Evolutionary conservation across 2,329 filamentous ascomycete species (phyloP), one percentile per base, ranked within the genome.

Genomic region (Fusarium graminum): DNA sequence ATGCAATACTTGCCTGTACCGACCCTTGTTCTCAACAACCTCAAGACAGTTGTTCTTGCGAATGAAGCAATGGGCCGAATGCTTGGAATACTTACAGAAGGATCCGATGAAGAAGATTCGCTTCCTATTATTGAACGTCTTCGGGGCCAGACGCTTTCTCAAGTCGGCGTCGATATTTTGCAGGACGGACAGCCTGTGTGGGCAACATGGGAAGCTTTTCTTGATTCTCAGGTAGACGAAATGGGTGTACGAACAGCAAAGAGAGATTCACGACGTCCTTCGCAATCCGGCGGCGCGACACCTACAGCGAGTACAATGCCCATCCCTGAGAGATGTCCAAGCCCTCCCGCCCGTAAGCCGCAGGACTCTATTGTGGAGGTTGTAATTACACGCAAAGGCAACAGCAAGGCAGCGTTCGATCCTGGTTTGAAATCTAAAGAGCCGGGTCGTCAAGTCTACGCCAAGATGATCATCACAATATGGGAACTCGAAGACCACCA

Each of bases 1-100:
- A 80, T 94, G 77, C 90, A 92, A 72, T 92, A 91, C 72, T 81
- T 94, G 7, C 92, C 91, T 0, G 86, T 92, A 44, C 91, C 91
- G 0, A 75, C 92, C 6, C 75, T 93, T 34, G 87, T 94, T 2
- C 79, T 94, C 34, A 89, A 89, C 49, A 86, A 83, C 34, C 72
- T 86, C 29, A 93, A 93, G 76, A 91, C 88, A 0, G 85, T 93
- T 4, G 83, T 91, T 2, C 77, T 93, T 39, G 91, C 90, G 30
- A 94, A 94, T 70, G 89, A 93, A 68, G 88, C 91, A 19, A 90
- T 93, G 86, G 90, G 88, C 2, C 83, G 87, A 53, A 78, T 94
- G 70, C 78, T 94, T 22, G 89, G 87, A 6, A 80, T 91, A 46
- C 80, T 86, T 26, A 65, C 73, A 4, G 80, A 81, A 16, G 74